Evolutionary conservation across 306 rosid species (phyloP).

Genomic region (Boehmeria nivea): DNA sequence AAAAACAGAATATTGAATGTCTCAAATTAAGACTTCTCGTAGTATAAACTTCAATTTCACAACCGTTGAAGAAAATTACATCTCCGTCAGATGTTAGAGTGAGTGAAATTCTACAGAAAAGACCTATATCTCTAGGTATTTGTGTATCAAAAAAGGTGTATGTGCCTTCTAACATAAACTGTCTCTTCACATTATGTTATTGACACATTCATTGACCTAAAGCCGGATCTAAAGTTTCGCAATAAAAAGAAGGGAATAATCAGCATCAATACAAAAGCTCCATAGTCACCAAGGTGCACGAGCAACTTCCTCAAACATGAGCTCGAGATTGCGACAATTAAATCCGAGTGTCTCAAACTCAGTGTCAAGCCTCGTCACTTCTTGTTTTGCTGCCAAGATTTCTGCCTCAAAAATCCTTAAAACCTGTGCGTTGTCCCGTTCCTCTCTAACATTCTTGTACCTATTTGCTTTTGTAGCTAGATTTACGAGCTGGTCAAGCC

Average conservation of each 20-base stretch:
- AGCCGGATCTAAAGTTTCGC: neutral
- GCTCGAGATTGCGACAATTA: conserved; percentile 18
- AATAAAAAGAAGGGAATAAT: too few species aligned
- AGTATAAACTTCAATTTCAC: neutral
- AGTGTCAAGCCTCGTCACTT: neutral
- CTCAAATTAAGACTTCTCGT: too few species aligned
- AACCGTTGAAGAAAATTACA: neutral
- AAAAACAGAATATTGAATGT: too few species aligned
- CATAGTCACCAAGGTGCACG: conserved; percentile 41
- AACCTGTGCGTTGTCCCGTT: too few species aligned
- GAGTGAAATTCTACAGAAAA: neutral
- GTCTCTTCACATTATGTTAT: neutral
- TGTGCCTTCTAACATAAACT: too few species aligned
- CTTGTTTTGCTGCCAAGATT: conserved; percentile 19
- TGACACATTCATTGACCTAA: neutral
- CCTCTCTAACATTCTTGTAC: too few species aligned
- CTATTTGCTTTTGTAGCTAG: conserved; percentile 19
- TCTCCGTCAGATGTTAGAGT: neutral
- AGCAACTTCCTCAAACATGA: conserved; percentile 36
- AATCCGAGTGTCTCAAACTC: neutral
- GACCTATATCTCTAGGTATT: too few species aligned
- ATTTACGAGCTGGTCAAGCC: conserved; percentile 30
- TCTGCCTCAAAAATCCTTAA: conserved; percentile 19
- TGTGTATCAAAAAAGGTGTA: too few species aligned
- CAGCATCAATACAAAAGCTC: neutral